Base-by-base conservation (phyloP, 352 stramenopile genomes). In the Blastocystis sp. region DNA sequence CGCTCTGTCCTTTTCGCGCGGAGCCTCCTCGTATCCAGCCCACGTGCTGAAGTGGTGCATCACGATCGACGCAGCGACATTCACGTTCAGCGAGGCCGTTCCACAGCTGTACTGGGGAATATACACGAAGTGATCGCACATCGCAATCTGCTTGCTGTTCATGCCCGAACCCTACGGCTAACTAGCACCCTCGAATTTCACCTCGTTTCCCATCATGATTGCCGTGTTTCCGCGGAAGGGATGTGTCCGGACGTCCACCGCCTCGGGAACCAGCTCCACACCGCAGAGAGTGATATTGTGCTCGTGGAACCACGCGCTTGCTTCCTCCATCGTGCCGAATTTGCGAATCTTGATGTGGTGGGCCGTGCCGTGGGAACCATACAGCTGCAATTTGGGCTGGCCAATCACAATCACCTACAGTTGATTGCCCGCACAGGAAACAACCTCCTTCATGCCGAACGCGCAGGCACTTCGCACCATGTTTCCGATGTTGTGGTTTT, bases 171-270 rank as follows among this genome's bases (percentile, higher is more conserved):
- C 94, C 92, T 88, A 88, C 43, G 2, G 1, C 14, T 60, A 79
- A 21, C 19, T 5, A 93, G 56, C 62, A 62, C 38, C 86, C 74
- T 40, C 61, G 59, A 66, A 76, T 43, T 69, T 69, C 52, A 93
- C 93, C 91, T 98, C 95, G 89, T 98, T 98, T 61, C 95, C 95
- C 92, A 97, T 95, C 70, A 98, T 96, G 79, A 98, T 95, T 0
- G 94, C 95, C 34, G 93, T 95, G 64, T 94, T 91, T 52, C 91
- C 92, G 4, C 14, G 19, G 45, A 92, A 91, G 70, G 95, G 94
- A 40, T 94, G 88, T 53, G 95, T 92, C 3, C 92, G 71, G 14
- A 96, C 90, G 80, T 91, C 92, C 77, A 93, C 91, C 7, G 95
- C 94, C 45, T 91, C 88, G 23, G 92, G 89, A 89, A 97, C 92